Conservation (phyloP, 495 filamentous ascomycete genomes). For the Amorphotheca resinae region DNA sequence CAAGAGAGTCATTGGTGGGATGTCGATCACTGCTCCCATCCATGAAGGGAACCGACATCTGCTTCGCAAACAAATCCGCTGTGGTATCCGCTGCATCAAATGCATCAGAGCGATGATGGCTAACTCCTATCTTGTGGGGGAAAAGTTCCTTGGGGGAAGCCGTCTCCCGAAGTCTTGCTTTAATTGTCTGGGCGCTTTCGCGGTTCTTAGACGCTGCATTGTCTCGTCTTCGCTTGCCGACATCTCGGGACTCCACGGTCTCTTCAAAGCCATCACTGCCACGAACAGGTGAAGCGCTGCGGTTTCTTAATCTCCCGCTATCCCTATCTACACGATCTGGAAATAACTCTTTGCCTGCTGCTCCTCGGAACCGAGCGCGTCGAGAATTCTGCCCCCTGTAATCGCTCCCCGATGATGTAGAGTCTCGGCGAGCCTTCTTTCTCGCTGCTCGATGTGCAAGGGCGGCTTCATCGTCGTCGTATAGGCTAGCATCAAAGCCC, state of each 20-base stretch:
- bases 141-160: constrained; percentile 51
- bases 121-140: constrained; percentile 39
- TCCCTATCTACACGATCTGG: constrained; percentile 12
- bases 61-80: constrained; percentile 40
- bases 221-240: constrained; percentile 16
- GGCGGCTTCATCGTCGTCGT: constrained; percentile 51
- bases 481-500: constrained; percentile 59
- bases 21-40: constrained; percentile 30
- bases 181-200: constrained; percentile 32
- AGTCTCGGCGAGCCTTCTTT: constrained; percentile 2
- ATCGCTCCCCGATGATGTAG: constrained; percentile 17
- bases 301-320: constrained; percentile 42
- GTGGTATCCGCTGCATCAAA: constrained; percentile 53
- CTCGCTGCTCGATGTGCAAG: constrained; percentile 23
- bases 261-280: constrained; percentile 39
- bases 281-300: constrained; percentile 59
- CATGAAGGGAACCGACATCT: constrained; percentile 39
- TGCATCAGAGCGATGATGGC: constrained; percentile 52
- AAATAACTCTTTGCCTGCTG: constrained; percentile 21
- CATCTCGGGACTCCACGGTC: neutral
- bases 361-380: constrained; percentile 7
- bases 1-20: constrained; percentile 18
- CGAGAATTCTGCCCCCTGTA: constrained; percentile 22
- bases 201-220: constrained; percentile 28
- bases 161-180: constrained; percentile 15